Conservation (phyloP, 805 yeast genomes). For the Kregervanrija delftensis region DNA sequence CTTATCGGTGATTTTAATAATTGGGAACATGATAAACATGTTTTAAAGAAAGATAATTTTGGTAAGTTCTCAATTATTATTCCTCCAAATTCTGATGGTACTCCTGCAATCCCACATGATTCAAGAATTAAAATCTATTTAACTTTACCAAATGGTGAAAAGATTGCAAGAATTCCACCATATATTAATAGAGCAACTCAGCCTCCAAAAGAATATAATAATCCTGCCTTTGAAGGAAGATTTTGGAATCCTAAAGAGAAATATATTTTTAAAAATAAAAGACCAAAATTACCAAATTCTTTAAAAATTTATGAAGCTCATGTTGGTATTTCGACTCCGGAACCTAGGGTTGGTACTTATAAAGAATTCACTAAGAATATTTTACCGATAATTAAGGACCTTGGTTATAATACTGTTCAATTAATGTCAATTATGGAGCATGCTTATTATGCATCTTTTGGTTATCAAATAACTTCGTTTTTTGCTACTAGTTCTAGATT, state of each 20-base stretch:
- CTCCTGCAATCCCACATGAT: constrained; percentile 72
- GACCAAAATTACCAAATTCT: constrained; percentile 53
- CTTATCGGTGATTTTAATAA: constrained; percentile 89
- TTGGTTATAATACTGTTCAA: constrained; percentile 91
- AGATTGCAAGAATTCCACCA: constrained; percentile 78
- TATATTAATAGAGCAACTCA: constrained; percentile 83
- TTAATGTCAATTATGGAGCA: constrained; percentile 99
- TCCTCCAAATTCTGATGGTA: constrained; percentile 44
- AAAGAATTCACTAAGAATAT: constrained; percentile 74
- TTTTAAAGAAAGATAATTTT: constrained; percentile 52
- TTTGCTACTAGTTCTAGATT: constrained; percentile 85
- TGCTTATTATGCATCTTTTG: constrained; percentile 96
- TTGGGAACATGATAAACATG: constrained; percentile 61
- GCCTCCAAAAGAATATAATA: constrained; percentile 46
- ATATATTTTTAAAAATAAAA: constrained; percentile 53
- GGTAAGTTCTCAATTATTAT: constrained; percentile 65
- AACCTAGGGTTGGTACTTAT: constrained; percentile 78
- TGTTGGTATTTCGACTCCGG: constrained; percentile 89
- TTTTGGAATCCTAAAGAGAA: constrained; percentile 76
- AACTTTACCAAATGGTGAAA: constrained; percentile 58
- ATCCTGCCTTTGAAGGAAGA: constrained; percentile 67
- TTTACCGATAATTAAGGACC: constrained; percentile 74
- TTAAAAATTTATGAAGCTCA: constrained; percentile 91
- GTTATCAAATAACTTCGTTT: constrained; percentile 93
- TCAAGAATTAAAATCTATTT: constrained; percentile 69